Conservation (phyloP, 495 filamentous ascomycete genomes). For the Tuber microsphaerosporum region DNA sequence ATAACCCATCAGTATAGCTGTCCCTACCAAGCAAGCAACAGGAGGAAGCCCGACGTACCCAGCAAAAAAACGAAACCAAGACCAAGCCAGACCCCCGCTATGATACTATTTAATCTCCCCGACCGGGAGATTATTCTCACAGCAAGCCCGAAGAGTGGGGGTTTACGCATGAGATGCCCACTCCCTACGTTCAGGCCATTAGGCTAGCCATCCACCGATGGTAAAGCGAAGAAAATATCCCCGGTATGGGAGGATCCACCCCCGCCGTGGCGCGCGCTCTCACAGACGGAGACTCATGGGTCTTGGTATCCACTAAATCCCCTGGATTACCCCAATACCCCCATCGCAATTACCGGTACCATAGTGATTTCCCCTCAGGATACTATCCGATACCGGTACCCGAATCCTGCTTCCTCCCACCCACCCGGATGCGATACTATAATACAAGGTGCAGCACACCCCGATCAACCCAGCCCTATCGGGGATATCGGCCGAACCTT, state of each 20-base stretch:
- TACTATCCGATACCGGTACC: neutral
- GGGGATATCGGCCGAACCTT: neutral
- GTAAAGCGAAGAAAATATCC: neutral
- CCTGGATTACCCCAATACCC: too few relatives aligned
- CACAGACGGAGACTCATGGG: too few relatives aligned
- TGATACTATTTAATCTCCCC: neutral
- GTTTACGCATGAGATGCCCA: neutral
- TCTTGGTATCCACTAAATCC: too few relatives aligned
- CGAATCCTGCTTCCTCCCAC: neutral
- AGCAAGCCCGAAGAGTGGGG: neutral
- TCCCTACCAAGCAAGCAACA: neutral
- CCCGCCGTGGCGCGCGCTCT: neutral
- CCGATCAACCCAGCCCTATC: neutral
- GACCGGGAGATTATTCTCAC: neutral
- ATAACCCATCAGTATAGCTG: neutral
- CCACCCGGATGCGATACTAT: fast-evolving
- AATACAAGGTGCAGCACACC: neutral
- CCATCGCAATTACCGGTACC: too few relatives aligned
- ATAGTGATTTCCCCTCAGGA: neutral
- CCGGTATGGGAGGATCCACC: neutral
- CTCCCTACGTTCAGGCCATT: neutral
- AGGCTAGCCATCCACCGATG: neutral
- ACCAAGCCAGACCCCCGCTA: neutral
- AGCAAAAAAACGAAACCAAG: neutral
- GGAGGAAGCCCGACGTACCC: neutral